Base-by-base conservation (phyloP, 1,139 yeast genomes). In the Meyerozyma smithsonii region DNA sequence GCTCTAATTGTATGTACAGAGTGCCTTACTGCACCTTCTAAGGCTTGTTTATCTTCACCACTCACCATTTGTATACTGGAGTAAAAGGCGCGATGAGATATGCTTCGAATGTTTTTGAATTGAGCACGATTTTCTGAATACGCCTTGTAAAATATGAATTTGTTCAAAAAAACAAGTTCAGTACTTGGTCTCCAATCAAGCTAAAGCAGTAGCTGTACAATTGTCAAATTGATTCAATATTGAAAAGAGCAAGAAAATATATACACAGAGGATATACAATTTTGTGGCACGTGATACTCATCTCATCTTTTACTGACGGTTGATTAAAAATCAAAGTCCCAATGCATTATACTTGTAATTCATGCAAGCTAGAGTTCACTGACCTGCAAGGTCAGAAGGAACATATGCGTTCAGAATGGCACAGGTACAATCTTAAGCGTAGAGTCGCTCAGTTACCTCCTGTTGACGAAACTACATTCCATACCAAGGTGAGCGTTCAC, bases 361-460 rank as follows among this genome's bases (percentile, higher is more conserved):
- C 75, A 5, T 71, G 77, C 54, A 61, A 58, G 41, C 62, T 71
- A 45, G 64, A 60, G 43, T 71, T 71, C 46, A 60, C 64, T 32
- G 55, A 62, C 26, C 64, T 74, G 3, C 65, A 58, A 40, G 66
- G 63, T 48, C 77, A 72, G 51, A 56, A 76, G 34, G 52, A 54
- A 32, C 77, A 72, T 54, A 73, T 80, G 80, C 65, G 74, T 55
- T 69, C 85, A 3, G 94, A 84, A 45, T 84, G 94, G 94, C 94
- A 84, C 61, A 64, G 83, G 48, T 78, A 78, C 54, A 78, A 78
- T 50, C 64, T 78, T 50, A 78, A 78, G 46, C 68, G 84, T 62
- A 66, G 81, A 54, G 83, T 77, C 17, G 80, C 83, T 2, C 72
- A 71, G 47, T 62, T 78, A 44, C 82, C 83, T 5, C 64, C 80